Evolutionary conservation across 78 protist genomes (phyloP).

Genomic region (Dictyostelium discoideum): DNA sequence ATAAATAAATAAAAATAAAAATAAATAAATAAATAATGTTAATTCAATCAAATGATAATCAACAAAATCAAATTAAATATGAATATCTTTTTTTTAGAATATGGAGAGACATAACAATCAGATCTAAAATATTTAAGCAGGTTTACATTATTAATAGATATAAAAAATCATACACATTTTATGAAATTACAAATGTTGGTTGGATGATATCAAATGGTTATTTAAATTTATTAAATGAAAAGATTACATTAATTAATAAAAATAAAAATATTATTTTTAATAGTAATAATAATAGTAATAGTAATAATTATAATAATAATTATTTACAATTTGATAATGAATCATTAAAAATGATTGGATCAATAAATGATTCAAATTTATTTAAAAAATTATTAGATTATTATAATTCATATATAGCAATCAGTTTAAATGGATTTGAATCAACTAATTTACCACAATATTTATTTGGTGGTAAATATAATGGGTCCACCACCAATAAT

Average conservation of each 20-base stretch:
- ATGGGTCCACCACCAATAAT: not conserved
- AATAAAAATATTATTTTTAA: not conserved
- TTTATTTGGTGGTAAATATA: not conserved
- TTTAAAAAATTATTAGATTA: not conserved
- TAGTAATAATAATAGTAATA: not conserved
- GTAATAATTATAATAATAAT: not conserved
- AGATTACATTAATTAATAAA: not conserved
- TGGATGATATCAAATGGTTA: not conserved
- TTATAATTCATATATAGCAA: not conserved
- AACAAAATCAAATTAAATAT: not conserved
- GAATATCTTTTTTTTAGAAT: not conserved
- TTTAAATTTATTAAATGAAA: not conserved
- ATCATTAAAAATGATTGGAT: conserved; percentile 1
- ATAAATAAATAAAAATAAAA: too few relatives aligned
- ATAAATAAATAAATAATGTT: not conserved
- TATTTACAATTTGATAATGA: conserved; percentile 13
- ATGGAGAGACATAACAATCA: not conserved
- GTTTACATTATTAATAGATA: not conserved
- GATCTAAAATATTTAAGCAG: not conserved
- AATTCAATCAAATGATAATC: not conserved
- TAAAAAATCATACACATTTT: not conserved
- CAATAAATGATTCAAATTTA: not conserved
- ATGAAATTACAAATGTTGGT: not conserved
- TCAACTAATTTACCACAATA: not conserved
- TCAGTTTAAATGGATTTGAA: not conserved